A percentile compares a stretch with the other conserved stretches of the same genome.
phyloP scores from a whole-genome alignment of 306 rosid genomes.

The Pachyrhizus erosus region DNA sequence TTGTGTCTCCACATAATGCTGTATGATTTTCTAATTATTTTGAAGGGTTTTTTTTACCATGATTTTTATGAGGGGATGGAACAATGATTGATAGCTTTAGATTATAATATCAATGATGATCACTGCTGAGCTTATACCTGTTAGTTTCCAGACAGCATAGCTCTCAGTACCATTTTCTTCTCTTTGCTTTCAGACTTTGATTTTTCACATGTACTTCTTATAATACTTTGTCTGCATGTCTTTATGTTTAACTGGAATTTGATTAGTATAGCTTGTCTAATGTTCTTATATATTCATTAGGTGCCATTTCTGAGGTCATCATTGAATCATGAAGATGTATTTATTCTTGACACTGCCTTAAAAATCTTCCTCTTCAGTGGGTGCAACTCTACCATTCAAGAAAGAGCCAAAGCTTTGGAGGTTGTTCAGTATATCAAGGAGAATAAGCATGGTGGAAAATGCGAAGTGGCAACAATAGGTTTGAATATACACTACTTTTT shows the following conservation, averaged over 20 bases:
- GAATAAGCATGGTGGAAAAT: slow-evolving; percentile 77
- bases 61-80: slow-evolving; percentile 25
- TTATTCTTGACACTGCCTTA: slow-evolving; percentile 90
- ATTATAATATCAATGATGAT: slow-evolving; percentile 7
- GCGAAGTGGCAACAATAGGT: slow-evolving; percentile 93
- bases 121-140: background rate
- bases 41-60: background rate
- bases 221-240: slow-evolving; percentile 5
- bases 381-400: slow-evolving; percentile 91
- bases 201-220: slow-evolving; percentile 15
- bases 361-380: slow-evolving; percentile 93
- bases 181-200: slow-evolving; percentile 22
- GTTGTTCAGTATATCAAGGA: slow-evolving; percentile 92
- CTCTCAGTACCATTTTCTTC: background rate
- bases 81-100: background rate
- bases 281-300: slow-evolving; percentile 50
- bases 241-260: slow-evolving; percentile 28
- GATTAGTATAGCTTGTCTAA: slow-evolving; percentile 32
- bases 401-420: slow-evolving; percentile 95
- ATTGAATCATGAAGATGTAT: slow-evolving; percentile 84
- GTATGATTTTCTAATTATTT: slow-evolving; percentile 15
- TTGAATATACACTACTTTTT: slow-evolving; percentile 45
- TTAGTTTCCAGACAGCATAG: background rate
- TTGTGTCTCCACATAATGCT: background rate
- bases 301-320: slow-evolving; percentile 92